Conservation (phyloP, 768 basidiomycete genomes). For the Rhizopogon vesiculosus region DNA sequence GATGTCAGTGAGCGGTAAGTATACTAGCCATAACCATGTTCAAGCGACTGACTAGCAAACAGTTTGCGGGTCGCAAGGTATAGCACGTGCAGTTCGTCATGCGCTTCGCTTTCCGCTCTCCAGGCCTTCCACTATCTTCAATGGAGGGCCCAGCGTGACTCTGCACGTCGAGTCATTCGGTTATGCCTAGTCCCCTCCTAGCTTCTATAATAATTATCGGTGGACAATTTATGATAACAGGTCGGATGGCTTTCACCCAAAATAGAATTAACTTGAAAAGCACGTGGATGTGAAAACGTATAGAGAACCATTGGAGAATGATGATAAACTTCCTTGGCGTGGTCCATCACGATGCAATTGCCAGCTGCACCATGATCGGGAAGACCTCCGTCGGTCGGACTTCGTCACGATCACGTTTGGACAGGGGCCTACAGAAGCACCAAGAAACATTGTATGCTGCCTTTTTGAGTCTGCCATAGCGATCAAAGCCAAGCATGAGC, state of each 20-base stretch:
- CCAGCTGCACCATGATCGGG: no score
- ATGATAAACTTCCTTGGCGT: no score
- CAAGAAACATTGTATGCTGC: no score
- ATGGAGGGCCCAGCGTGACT: conserved; percentile 33
- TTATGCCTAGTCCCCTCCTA: conserved; percentile 22
- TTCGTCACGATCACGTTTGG: no score
- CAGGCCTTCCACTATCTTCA: conserved; percentile 16
- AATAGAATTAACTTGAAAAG: not conserved
- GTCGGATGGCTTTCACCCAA: no score
- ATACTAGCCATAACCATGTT: not conserved
- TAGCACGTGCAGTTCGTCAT: conserved; percentile 33
- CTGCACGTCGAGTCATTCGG: conserved; percentile 38
- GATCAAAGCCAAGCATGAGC: no score
- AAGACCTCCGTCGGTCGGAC: no score
- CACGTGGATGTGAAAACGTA: no score
- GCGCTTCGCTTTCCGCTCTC: conserved; percentile 35
- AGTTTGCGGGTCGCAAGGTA: conserved; percentile 47
- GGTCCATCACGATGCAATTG: no score
- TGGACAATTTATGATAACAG: not conserved
- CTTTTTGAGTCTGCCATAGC: no score
- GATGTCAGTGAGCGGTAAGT: conserved; percentile 46
- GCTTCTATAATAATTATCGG: not conserved
- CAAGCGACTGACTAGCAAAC: not conserved
- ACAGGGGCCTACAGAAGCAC: no score
- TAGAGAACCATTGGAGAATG: no score